Percentiles rank a stretch among this genome's conserved stretches.
Evolutionary conservation across 352 stramenopile species (phyloP).

Genomic region (Pythium chondricola): DNA sequence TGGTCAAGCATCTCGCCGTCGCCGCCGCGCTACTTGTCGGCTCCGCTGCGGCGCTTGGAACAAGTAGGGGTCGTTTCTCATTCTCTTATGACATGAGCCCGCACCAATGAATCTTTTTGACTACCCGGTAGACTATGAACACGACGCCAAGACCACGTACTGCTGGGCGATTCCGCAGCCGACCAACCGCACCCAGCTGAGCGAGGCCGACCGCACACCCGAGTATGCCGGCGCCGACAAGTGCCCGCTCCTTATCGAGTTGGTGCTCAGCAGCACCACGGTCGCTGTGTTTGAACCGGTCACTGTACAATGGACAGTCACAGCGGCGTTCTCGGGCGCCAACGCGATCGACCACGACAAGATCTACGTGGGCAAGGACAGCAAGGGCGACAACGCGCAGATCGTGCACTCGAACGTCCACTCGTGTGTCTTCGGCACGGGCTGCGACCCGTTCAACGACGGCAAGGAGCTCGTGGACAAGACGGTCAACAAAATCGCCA

Average conservation of each 20-base stretch:
- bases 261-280: constrained; percentile 8
- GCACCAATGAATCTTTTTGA: too few relatives aligned
- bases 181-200: constrained; percentile 19
- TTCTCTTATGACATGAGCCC: too few relatives aligned
- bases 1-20: neutral
- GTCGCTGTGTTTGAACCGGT: constrained; percentile 15
- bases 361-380: constrained; percentile 17
- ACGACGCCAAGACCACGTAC: constrained; percentile 23
- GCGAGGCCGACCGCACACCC: constrained; percentile 12
- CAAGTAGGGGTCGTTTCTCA: neutral
- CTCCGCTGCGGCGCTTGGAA: constrained; percentile 2
- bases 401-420: constrained; percentile 29
- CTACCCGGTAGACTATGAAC: constrained; percentile 25
- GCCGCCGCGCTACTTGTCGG: constrained; percentile 1
- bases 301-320: constrained; percentile 20
- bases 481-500: constrained; percentile 22
- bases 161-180: constrained; percentile 22
- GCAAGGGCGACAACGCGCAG: constrained; percentile 12
- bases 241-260: constrained; percentile 18
- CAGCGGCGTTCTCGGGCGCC: constrained; percentile 8
- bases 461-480: constrained; percentile 24
- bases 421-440: constrained; percentile 23
- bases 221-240: constrained; percentile 4
- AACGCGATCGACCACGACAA: constrained; percentile 20
- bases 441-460: constrained; percentile 25